Evolutionary conservation across 805 yeast species (phyloP).

Genomic region (Phaffomyces opuntiae): DNA sequence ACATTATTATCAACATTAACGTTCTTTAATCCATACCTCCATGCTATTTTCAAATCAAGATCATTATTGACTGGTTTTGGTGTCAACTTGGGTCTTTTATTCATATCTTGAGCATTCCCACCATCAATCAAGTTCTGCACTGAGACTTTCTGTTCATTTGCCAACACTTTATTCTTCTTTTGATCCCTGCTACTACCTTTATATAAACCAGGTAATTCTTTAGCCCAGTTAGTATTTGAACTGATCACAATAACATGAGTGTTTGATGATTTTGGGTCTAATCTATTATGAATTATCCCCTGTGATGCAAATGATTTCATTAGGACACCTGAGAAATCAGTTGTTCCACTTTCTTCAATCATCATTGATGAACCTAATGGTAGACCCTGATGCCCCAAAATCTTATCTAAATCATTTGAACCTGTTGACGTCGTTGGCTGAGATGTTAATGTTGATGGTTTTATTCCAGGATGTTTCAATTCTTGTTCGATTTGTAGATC

Average conservation of each 20-base stretch:
- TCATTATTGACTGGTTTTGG: slow-evolving; percentile 5
- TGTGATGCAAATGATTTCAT: slow-evolving; percentile 68
- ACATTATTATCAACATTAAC: slow-evolving; percentile 22
- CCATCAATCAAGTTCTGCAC: slow-evolving; percentile 56
- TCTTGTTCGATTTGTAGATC: slow-evolving; percentile 11
- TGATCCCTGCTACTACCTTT: slow-evolving; percentile 61
- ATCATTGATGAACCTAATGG: slow-evolving; percentile 71
- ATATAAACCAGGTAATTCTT: slow-evolving; percentile 71
- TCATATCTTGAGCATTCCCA: slow-evolving; percentile 1
- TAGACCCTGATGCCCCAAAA: slow-evolving; percentile 75
- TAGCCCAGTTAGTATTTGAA: slow-evolving; percentile 48
- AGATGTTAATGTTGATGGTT: slow-evolving; percentile 70
- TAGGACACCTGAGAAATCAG: slow-evolving; percentile 75
- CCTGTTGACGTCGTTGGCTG: slow-evolving; percentile 79
- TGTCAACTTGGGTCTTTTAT: slow-evolving; percentile 4
- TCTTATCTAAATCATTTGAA: slow-evolving; percentile 61
- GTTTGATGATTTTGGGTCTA: slow-evolving; percentile 32
- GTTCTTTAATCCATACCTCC: slow-evolving; percentile 73
- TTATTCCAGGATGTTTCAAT: slow-evolving; percentile 42
- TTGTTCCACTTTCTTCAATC: slow-evolving; percentile 78
- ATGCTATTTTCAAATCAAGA: slow-evolving; percentile 74
- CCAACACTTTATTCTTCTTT: slow-evolving; percentile 49
- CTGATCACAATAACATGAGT: slow-evolving; percentile 66
- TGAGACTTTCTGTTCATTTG: slow-evolving; percentile 55
- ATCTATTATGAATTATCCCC: slow-evolving; percentile 61